Evolutionary conservation across 169 alveolate species (phyloP).

Genomic region (Plasmodium adleri): DNA sequence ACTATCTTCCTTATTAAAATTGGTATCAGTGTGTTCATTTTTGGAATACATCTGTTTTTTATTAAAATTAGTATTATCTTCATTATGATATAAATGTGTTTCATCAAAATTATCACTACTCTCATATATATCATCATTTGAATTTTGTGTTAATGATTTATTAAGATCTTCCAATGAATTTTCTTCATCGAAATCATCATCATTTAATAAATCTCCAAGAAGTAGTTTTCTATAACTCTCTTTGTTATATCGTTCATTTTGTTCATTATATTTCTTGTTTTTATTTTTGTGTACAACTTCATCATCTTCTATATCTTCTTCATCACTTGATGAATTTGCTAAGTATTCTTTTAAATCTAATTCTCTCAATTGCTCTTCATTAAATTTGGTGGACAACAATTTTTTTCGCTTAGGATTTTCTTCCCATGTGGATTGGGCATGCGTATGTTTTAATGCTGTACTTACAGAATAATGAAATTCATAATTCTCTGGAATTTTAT

Average conservation of each 20-base stretch:
- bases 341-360: slow-evolving; percentile 78
- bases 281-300: slow-evolving; percentile 17
- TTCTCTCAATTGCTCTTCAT: slow-evolving; percentile 79
- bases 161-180: not conserved
- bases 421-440: slow-evolving; percentile 97
- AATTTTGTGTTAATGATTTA: not conserved
- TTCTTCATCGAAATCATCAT: not conserved
- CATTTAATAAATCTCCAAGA: slow-evolving; percentile 73
- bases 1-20: not conserved
- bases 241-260: slow-evolving; percentile 33
- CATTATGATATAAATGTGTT: not conserved
- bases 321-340: slow-evolving; percentile 77
- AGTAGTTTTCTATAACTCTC: slow-evolving; percentile 74
- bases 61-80: not conserved
- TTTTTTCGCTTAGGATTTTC: slow-evolving; percentile 92
- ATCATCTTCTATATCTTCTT: slow-evolving; percentile 23
- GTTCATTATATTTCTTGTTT: slow-evolving; percentile 26
- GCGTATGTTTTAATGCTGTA: slow-evolving; percentile 94
- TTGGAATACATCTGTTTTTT: not conserved
- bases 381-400: slow-evolving; percentile 84
- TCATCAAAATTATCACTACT: slow-evolving; percentile 4
- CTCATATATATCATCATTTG: not conserved
- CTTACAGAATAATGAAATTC: slow-evolving; percentile 90
- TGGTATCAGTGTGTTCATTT: not conserved
- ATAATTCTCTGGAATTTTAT: slow-evolving; percentile 91